Evolutionary conservation across 1,139 yeast genomes (phyloP).

Genomic region (Sugiyamaella neomexicana): DNA sequence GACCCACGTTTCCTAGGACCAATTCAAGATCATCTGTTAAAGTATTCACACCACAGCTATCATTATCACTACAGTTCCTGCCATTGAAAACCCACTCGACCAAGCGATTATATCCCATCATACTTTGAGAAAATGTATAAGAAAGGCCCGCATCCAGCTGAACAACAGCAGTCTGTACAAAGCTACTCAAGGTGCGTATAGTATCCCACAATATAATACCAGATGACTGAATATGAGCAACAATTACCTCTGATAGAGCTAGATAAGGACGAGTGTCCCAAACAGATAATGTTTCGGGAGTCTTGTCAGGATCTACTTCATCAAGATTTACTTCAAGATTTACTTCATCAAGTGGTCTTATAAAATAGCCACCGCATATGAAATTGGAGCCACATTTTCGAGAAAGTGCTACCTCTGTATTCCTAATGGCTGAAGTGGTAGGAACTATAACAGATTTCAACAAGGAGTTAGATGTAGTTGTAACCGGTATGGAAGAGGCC

Average conservation of each 20-base stretch:
- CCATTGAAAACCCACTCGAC: background rate
- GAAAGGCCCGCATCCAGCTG: background rate
- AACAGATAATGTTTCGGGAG: background rate
- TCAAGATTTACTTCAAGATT: too few species aligned
- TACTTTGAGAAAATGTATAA: background rate
- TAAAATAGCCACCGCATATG: background rate
- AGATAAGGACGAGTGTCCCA: background rate
- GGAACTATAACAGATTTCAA: background rate
- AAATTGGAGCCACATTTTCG: background rate
- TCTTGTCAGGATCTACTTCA: background rate
- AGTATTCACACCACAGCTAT: background rate
- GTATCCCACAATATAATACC: background rate
- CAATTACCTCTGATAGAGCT: background rate
- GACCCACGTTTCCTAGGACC: background rate
- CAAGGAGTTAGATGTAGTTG: background rate
- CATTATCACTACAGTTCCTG: background rate
- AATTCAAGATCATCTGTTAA: background rate
- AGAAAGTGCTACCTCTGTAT: constrained; percentile 8
- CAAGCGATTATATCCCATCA: background rate
- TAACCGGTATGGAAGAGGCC: background rate
- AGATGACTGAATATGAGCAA: background rate
- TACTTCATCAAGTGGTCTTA: background rate
- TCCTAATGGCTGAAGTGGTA: background rate
- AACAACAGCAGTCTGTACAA: background rate
- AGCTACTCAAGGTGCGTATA: background rate